A percentile compares a stretch with the other conserved stretches of the same genome.
Conservation (phyloP, 2,329 filamentous ascomycete genomes). For the Colletotrichum paranaense region DNA sequence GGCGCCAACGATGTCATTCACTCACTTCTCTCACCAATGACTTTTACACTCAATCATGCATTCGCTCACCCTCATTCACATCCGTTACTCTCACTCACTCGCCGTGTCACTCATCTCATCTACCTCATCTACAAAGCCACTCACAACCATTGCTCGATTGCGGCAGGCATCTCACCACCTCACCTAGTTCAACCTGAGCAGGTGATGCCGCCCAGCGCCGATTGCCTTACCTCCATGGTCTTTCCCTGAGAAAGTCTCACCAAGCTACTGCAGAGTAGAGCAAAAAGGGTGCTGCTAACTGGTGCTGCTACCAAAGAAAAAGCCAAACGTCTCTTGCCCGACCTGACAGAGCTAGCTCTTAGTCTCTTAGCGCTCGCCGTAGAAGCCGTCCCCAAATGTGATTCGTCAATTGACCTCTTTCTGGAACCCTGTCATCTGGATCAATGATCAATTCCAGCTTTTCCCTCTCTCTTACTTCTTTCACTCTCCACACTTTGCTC, state of each 20-base stretch:
- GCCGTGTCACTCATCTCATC: neutral
- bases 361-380: conserved; percentile 13
- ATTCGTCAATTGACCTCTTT: conserved; percentile 33
- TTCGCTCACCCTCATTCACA: neutral
- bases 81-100: neutral
- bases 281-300: neutral
- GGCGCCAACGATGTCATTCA: neutral
- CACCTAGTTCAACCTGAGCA: neutral
- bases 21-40: neutral
- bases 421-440: conserved; percentile 21
- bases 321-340: neutral
- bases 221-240: neutral
- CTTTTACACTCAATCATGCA: neutral
- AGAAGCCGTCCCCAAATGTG: conserved; percentile 12
- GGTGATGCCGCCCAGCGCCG: neutral
- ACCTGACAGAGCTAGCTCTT: neutral
- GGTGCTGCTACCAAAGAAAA: neutral
- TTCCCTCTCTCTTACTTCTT: neutral
- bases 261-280: conserved; percentile 1
- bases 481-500: conserved; percentile 11
- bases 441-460: neutral
- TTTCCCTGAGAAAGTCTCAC: neutral
- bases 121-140: neutral
- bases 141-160: neutral
- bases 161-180: neutral